Evolutionary conservation across 345 rosid species (phyloP).

Genomic region (Salix udensis): DNA sequence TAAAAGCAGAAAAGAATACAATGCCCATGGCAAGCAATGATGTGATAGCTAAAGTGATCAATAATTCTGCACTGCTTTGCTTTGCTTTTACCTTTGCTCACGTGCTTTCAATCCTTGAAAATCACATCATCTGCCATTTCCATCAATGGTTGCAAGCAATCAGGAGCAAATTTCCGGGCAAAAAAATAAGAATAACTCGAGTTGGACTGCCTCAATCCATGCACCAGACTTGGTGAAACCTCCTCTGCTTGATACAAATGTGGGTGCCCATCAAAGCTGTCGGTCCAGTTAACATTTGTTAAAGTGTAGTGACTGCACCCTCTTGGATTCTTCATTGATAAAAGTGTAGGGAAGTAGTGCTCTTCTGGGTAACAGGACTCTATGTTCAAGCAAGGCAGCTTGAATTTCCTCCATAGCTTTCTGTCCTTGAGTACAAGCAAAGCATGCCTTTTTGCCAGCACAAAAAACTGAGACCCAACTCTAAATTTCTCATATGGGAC

Average conservation of each 20-base stretch:
- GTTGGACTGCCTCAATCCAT: conserved; percentile 47
- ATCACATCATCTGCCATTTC: conserved; percentile 58
- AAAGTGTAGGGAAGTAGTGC: conserved; percentile 81
- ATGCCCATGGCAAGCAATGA: background rate
- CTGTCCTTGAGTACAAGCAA: conserved; percentile 55
- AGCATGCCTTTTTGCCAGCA: conserved; percentile 66
- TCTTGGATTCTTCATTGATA: conserved; percentile 60
- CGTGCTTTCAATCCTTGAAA: conserved; percentile 3
- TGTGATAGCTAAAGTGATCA: background rate
- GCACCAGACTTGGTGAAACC: conserved; percentile 45
- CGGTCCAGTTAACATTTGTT: conserved; percentile 87
- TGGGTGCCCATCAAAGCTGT: conserved; percentile 68
- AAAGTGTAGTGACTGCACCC: conserved; percentile 64
- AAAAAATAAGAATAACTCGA: conserved; percentile 52
- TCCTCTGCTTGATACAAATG: conserved; percentile 44
- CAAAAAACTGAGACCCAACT: conserved; percentile 88
- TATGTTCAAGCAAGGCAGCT: conserved; percentile 48
- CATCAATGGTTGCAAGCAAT: conserved; percentile 62
- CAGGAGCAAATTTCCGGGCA: conserved; percentile 76
- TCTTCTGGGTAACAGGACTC: conserved; percentile 81
- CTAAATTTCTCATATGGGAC: conserved; percentile 53
- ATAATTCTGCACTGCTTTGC: background rate
- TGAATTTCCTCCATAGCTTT: conserved; percentile 73
- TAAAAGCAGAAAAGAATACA: background rate
- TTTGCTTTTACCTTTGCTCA: background rate